These are phyloP conservation scores for Sicyos edulis DNA, from an alignment of 306 rosid species.

Conservation along the genomic window DNA sequence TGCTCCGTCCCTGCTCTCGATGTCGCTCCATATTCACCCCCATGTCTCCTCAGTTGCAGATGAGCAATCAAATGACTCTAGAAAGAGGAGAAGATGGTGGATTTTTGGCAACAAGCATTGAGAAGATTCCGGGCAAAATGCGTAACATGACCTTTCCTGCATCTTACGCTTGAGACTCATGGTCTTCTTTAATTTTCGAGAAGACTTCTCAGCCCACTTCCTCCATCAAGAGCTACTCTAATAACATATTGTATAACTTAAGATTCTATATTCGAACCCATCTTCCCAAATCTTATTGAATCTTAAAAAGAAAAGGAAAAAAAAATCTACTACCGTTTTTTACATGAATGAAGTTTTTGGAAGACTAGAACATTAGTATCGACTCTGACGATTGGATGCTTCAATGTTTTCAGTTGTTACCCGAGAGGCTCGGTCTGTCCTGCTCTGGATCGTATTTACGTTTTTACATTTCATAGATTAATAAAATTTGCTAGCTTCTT, in stretches of 20 bases:
- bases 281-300: too few relatives aligned
- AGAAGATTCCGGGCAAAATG: not conserved
- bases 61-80: slow-evolving; percentile 42
- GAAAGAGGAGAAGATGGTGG: slow-evolving; percentile 83
- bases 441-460: slow-evolving; percentile 1
- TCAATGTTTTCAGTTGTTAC: not conserved
- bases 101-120: slow-evolving; percentile 55
- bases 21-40: slow-evolving; percentile 18
- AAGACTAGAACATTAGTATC: not conserved
- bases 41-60: slow-evolving; percentile 28
- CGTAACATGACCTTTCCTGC: too few relatives aligned
- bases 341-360: not conserved
- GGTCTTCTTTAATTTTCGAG: not conserved
- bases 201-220: not conserved
- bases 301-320: too few relatives aligned
- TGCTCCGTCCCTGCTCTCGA: not conserved
- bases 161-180: not conserved
- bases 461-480: not conserved
- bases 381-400: not conserved
- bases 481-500: not conserved
- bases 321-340: not conserved
- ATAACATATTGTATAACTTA: too few relatives aligned
- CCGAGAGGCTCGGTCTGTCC: slow-evolving; percentile 1
- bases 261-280: too few relatives aligned
- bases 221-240: too few relatives aligned